phyloP scores from a whole-genome alignment of 306 rosid species.

The Cyclanthera cordifolia region DNA sequence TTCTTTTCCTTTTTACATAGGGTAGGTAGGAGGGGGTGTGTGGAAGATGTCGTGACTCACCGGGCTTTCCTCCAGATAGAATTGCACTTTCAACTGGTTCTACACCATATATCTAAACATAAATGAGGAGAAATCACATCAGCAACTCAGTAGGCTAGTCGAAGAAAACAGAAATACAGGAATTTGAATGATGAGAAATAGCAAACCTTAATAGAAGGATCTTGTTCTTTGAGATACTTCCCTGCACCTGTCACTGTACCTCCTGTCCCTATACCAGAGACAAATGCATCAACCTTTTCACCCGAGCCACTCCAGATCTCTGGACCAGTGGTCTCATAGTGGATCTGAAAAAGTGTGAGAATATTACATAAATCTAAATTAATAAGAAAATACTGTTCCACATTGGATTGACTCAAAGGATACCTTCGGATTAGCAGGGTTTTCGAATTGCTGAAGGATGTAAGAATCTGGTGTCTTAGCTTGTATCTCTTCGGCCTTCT shows the following conservation, averaged over 20 bases:
- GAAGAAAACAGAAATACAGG: neutral
- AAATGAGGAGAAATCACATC: neutral
- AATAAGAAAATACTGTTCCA: neutral
- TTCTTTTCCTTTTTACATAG: no score
- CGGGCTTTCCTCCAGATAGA: slow-evolving; percentile 83
- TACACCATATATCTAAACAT: slow-evolving; percentile 54
- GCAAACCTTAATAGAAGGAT: slow-evolving; percentile 65
- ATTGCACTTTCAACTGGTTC: slow-evolving; percentile 90
- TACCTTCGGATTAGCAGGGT: slow-evolving; percentile 88
- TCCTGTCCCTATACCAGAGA: slow-evolving; percentile 93
- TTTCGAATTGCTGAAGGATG: slow-evolving; percentile 82
- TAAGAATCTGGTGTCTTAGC: slow-evolving; percentile 68
- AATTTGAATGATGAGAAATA: neutral
- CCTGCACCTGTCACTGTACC: slow-evolving; percentile 87
- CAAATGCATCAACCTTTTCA: slow-evolving; percentile 72
- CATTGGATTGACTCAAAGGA: neutral
- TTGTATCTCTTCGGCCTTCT: slow-evolving; percentile 70
- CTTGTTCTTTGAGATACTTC: slow-evolving; percentile 73
- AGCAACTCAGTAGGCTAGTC: neutral
- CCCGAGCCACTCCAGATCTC: slow-evolving; percentile 76
- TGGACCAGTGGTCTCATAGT: slow-evolving; percentile 87
- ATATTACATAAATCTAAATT: neutral
- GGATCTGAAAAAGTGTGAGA: slow-evolving; percentile 33
- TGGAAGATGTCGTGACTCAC: slow-evolving; percentile 28
- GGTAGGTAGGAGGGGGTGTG: no score